Conservation (phyloP, 768 basidiomycete genomes). For the Cystobasidium ongulense region DNA sequence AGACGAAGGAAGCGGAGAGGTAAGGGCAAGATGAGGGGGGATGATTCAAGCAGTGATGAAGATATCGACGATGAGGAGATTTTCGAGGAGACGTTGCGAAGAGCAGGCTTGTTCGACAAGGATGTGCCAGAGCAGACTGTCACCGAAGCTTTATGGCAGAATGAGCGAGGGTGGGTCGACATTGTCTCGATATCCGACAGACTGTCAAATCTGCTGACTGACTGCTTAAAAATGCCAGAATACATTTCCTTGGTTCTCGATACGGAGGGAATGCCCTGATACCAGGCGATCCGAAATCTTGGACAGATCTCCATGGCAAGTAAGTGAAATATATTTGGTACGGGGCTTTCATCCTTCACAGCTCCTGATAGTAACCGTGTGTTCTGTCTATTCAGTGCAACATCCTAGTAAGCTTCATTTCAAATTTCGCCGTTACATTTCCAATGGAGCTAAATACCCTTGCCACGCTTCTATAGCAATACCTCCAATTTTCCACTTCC, state of each 20-base stretch:
- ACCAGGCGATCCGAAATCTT: neutral
- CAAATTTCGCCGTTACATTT: neutral
- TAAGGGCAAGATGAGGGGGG: neutral
- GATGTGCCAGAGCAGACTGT: neutral
- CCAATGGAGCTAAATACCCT: neutral
- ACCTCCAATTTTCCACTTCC: conserved; percentile 13
- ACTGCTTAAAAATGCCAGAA: no score
- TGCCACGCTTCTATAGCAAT: neutral
- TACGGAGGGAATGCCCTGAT: conserved; percentile 1
- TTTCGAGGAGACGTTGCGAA: neutral
- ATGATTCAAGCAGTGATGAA: neutral
- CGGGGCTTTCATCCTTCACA: no score
- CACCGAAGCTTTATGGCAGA: conserved; percentile 10
- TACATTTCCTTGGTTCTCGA: neutral
- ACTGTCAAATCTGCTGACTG: no score
- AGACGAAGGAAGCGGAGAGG: neutral
- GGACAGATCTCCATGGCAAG: neutral
- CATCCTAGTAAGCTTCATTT: neutral
- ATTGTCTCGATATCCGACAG: neutral
- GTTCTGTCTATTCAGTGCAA: neutral
- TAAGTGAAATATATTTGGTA: neutral
- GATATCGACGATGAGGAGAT: neutral
- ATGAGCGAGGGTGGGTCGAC: neutral
- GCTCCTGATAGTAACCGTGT: no score
- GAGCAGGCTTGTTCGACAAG: conserved; percentile 5